phyloP scores from a whole-genome alignment of 805 yeast genomes.

The Priceomyces carsonii region DNA sequence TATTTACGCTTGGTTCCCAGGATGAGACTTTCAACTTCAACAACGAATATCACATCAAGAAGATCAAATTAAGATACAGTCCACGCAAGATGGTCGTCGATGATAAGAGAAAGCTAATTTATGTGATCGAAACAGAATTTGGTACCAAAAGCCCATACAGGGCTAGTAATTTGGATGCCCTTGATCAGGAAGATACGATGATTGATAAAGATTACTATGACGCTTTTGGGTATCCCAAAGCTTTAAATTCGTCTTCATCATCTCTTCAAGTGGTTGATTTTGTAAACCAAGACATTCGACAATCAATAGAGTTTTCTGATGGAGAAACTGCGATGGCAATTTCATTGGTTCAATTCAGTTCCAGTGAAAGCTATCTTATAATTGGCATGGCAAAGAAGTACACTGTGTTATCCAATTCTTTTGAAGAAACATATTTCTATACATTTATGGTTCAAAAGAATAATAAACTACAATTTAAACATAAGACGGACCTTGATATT shows the following conservation, averaged over 20 bases:
- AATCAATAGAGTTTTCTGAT: constrained; percentile 44
- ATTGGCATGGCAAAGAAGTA: constrained; percentile 44
- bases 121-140: constrained; percentile 49
- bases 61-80: constrained; percentile 47
- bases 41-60: constrained; percentile 27
- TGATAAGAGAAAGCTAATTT: constrained; percentile 26
- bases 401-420: constrained; percentile 25
- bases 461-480: constrained; percentile 49
- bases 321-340: constrained; percentile 37
- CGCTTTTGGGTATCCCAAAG: constrained; percentile 45
- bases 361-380: constrained; percentile 36
- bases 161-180: constrained; percentile 1
- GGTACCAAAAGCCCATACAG: constrained; percentile 32
- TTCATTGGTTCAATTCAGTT: constrained; percentile 29
- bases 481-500: constrained; percentile 57
- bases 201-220: constrained; percentile 36
- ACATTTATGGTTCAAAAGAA: constrained; percentile 39
- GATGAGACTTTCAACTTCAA: constrained; percentile 24
- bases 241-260: constrained; percentile 46
- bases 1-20: constrained; percentile 53
- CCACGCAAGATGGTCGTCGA: constrained; percentile 46
- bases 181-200: constrained; percentile 1
- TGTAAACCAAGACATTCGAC: constrained; percentile 30
- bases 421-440: constrained; percentile 29
- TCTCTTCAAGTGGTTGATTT: constrained; percentile 52